These are phyloP conservation scores for Diaporthe helianthi DNA, from an alignment of 2,329 filamentous ascomycete species.

Conservation along the genomic window DNA sequence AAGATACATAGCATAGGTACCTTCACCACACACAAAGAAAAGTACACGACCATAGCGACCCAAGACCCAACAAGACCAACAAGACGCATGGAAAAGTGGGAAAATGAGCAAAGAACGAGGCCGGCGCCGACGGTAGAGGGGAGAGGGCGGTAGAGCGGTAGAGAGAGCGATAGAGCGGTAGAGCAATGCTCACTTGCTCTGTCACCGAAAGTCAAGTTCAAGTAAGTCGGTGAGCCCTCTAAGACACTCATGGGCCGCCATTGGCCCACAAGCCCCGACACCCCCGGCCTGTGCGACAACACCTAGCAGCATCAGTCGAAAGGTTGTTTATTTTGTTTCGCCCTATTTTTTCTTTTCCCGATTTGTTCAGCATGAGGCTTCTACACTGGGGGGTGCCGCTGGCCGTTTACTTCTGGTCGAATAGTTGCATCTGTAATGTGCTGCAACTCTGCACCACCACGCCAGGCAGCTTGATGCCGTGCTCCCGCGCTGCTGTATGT, in stretches of 20 bases:
- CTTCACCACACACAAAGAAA: neutral
- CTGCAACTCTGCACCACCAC: conserved; percentile 23
- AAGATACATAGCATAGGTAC: neutral
- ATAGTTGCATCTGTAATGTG: neutral
- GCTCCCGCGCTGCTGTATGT: neutral
- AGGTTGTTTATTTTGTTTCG: conserved; percentile 26
- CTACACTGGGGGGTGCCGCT: no score
- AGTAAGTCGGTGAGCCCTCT: conserved; percentile 18
- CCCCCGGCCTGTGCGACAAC: conserved; percentile 18
- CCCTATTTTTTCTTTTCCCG: neutral
- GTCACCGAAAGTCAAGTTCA: conserved; percentile 26
- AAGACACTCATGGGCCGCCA: conserved; percentile 22
- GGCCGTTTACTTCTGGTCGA: neutral
- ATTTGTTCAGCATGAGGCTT: neutral
- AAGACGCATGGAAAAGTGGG: conserved; percentile 14
- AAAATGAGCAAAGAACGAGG: neutral
- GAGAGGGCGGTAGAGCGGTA: no score
- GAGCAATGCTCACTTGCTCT: neutral
- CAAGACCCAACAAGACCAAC: neutral
- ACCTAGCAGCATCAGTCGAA: conserved; percentile 13
- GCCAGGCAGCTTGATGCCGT: neutral
- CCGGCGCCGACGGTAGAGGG: neutral
- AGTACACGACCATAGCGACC: neutral
- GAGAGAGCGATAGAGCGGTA: neutral
- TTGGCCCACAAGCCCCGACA: neutral